Base-by-base conservation (phyloP, 2,329 filamentous ascomycete species). In the Trichoderma guizhouense region DNA sequence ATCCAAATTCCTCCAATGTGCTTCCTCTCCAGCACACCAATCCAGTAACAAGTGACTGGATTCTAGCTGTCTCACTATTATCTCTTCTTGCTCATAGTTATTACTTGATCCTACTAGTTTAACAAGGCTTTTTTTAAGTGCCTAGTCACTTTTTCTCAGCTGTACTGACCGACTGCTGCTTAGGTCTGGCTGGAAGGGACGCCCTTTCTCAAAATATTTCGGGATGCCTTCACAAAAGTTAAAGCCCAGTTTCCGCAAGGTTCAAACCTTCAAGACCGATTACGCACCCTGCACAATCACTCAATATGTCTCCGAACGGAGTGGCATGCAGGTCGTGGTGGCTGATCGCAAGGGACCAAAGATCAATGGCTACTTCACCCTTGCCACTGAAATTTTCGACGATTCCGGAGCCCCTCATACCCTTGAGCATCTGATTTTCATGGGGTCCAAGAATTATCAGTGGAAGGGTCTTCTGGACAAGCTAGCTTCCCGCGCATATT, bases 401-500 rank as follows among this genome's bases (percentile, higher is more conserved):
- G 94, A 99, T 81, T 98, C 95, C 12, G 96, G 96, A 53, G 93
- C 96, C 15, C 96, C 93, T 6, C 93, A 95, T 78, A 95, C 93
- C 0, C 85, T 95, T n/a, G 92, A 95, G 82, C 92, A 95, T 80
- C 83, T 95, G 15, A 86, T 93, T 74, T 95, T 95, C 79, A 94
- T 95, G 91, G 96, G 96, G 32, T 98, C 96, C 28, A 94, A 93
- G 80, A 97, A 88, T 79, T 98, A 97, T 81, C 92, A 89, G 73
- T 98, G 97, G 85, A 98, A 98, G 81, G 96, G 96, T 1, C 90
- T 99, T 53, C 87, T 99, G 21, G 95, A 98, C 81, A 97, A 97
- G 83, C 88, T 99, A 72, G 94, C 96, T 3, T 97, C 94, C 5
- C 90, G 97, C 75, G 94, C 95, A 1, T 99, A 98, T 81, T 97